Base-by-base conservation (phyloP, 2,329 filamentous ascomycete species). In the Clonostachys solani region DNA sequence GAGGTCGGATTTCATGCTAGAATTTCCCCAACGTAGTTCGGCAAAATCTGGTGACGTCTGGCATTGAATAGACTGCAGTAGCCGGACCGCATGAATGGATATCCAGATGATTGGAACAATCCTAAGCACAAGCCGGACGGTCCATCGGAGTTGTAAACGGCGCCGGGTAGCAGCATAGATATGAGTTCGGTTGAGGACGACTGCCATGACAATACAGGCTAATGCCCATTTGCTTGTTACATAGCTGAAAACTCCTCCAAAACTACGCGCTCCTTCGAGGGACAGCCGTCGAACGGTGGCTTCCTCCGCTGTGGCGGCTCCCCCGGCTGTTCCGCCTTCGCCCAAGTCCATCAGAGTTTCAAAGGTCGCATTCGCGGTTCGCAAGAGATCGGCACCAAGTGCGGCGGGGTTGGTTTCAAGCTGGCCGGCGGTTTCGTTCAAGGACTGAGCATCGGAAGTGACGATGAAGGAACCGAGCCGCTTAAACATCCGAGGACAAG, bases 161-260 rank as follows among this genome's bases (percentile, higher is more conserved):
- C 92, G 81, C 51, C 94, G 79, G 13, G 90, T 92, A 0, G 92
- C 92, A 40, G 91, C 92, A 66, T 96, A 97, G 56, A 97, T 94
- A 49, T 92, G 86, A 7, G 94, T 95, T 48, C 94, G 83, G 63
- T 97, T 97, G 19, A 97, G 74, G 49, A 96, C 71, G 49, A 97
- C 81, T 18, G 90, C 90, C 75, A 92, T 88, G 36, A 85, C 81
- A 56, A 97, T 84, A 57, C 91, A 96, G 45, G 86, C 84, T 49
- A 97, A 72, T 1, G 92, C 92, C 94, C 94, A 97, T 65, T 87
- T 87, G 66, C 89, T 95, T 2, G 89, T 95, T 40, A 91, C 77
- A 66, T 97, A 99, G 57, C 84, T 87, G 66, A 97, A 92, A 49
- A 97, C 83, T 51, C 89, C 91, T 41, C 89, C 88, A 40, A 96